Percentiles rank a stretch among this genome's conserved stretches.
Conservation (phyloP, 2,329 filamentous ascomycete species). For the Aspergillus luchuensis region DNA sequence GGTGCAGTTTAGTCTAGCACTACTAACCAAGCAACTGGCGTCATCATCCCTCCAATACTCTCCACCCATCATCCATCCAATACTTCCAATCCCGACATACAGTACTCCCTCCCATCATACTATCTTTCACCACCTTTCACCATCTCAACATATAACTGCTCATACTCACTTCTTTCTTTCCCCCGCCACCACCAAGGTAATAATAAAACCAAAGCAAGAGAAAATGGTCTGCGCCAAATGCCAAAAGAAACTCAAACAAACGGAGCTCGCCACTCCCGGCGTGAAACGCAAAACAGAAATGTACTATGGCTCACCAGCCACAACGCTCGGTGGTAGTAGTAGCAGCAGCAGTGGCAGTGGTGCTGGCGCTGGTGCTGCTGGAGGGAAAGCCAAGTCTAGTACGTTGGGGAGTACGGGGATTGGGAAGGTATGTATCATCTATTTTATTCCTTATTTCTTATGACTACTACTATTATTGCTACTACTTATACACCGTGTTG, state of each 20-base stretch:
- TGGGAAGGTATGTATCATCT: conserved; percentile 53
- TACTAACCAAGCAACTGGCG: background rate
- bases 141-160: no score
- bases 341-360: conserved; percentile 20
- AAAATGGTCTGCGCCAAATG: conserved; percentile 67
- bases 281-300: conserved; percentile 70
- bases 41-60: background rate
- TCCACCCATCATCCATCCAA: background rate
- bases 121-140: background rate
- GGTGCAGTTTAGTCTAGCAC: background rate
- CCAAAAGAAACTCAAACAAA: conserved; percentile 61
- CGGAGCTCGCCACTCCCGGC: conserved; percentile 63
- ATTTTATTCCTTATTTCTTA: background rate
- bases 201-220: no score
- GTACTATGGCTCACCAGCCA: conserved; percentile 62
- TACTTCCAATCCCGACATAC: background rate
- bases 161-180: no score
- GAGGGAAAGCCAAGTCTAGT: conserved; percentile 34
- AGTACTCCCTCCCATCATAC: background rate
- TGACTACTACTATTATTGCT: background rate
- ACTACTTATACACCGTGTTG: background rate
- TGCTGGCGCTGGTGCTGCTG: background rate
- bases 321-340: conserved; percentile 38
- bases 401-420: conserved; percentile 62
- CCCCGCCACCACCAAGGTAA: no score